Conservation (phyloP, 2,329 filamentous ascomycete species). For the Hysterium pulicare region DNA sequence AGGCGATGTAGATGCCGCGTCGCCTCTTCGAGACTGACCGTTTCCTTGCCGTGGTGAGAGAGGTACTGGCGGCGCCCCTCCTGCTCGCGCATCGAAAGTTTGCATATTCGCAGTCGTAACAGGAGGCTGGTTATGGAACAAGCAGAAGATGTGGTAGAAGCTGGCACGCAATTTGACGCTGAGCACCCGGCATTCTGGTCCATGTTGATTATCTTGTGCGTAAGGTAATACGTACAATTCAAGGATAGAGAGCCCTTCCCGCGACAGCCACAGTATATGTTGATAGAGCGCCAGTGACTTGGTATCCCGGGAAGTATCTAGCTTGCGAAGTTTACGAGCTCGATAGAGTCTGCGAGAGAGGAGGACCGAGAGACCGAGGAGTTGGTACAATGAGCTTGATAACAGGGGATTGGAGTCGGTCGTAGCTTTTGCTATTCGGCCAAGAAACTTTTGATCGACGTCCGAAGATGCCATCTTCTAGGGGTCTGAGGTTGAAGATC, state of each 20-base stretch:
- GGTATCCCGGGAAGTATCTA: slow-evolving; percentile 75
- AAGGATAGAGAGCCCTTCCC: slow-evolving; percentile 84
- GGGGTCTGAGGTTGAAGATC: slow-evolving; percentile 10
- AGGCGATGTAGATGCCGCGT: slow-evolving; percentile 22
- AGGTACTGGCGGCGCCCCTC: slow-evolving; percentile 21
- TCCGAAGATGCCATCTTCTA: slow-evolving; percentile 84
- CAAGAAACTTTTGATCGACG: slow-evolving; percentile 96
- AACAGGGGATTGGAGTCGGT: slow-evolving; percentile 74
- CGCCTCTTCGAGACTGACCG: slow-evolving; percentile 21
- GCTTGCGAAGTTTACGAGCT: slow-evolving; percentile 75
- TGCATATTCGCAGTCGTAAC: slow-evolving; percentile 47
- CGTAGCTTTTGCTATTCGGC: slow-evolving; percentile 78
- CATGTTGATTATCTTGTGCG: slow-evolving; percentile 67
- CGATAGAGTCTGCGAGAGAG: slow-evolving; percentile 79
- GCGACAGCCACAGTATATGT: slow-evolving; percentile 92
- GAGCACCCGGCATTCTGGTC: slow-evolving; percentile 78
- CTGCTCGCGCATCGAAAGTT: slow-evolving; percentile 25
- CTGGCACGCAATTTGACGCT: slow-evolving; percentile 89
- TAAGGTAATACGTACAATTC: slow-evolving; percentile 79
- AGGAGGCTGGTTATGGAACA: slow-evolving; percentile 88
- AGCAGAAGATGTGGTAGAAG: slow-evolving; percentile 93
- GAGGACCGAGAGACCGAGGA: slow-evolving; percentile 85
- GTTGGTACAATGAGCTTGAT: slow-evolving; percentile 80
- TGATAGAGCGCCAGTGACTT: slow-evolving; percentile 79
- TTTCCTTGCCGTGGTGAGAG: slow-evolving; percentile 22